Percentiles rank a stretch among this genome's conserved stretches.
Evolutionary conservation across 1,284 basidiomycete genomes (phyloP).

Genomic region (Leccinum subspadiceum): DNA sequence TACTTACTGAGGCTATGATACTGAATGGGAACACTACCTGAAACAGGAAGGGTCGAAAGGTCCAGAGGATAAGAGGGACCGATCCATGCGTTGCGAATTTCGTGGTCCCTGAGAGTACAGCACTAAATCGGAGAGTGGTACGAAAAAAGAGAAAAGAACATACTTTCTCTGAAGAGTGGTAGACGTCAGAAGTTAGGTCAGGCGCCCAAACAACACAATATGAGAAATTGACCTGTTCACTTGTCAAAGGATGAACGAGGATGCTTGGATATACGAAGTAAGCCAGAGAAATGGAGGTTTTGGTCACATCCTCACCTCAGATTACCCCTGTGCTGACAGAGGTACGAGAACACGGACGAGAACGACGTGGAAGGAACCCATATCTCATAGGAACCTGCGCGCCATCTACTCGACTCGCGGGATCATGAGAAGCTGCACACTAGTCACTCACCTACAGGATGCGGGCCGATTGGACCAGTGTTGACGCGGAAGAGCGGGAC

Average conservation of each 20-base stretch:
- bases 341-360: constrained; percentile 67
- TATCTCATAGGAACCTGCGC: constrained; percentile 72
- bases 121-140: neutral
- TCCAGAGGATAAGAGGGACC: constrained; percentile 67
- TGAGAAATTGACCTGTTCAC: constrained; percentile 50
- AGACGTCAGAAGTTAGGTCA: neutral
- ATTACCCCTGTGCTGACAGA: constrained; percentile 61
- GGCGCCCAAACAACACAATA: neutral
- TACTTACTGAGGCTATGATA: constrained; percentile 64
- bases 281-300: neutral
- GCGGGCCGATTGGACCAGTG: constrained; percentile 64
- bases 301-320: constrained; percentile 49
- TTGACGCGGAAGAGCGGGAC: constrained; percentile 73
- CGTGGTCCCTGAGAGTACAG: constrained; percentile 51
- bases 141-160: neutral
- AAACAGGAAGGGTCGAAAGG: constrained; percentile 51
- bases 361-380: constrained; percentile 76
- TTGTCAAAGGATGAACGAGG: constrained; percentile 69
- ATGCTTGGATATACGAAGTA: constrained; percentile 30
- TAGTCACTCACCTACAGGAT: constrained; percentile 61
- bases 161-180: constrained; percentile 35
- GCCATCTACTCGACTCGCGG: neutral
- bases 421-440: neutral
- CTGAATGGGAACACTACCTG: constrained; percentile 60
- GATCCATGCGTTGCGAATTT: constrained; percentile 66